A percentile compares a stretch with the other conserved stretches of the same genome.
phyloP scores from a whole-genome alignment of 495 filamentous ascomycete genomes.

The Penicillium riverlandense region DNA sequence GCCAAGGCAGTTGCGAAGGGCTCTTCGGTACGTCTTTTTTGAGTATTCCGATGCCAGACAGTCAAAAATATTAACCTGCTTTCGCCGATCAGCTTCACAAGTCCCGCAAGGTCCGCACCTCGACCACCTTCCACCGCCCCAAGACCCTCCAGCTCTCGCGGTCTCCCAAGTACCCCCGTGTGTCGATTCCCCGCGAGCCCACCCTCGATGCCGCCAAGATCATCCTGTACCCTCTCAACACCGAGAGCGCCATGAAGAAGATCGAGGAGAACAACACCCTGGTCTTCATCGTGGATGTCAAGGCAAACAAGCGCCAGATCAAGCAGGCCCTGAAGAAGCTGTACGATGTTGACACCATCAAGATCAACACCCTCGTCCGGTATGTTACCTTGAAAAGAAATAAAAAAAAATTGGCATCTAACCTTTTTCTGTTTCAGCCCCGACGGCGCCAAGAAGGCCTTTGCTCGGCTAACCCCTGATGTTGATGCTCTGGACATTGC shows the following conservation, averaged over 20 bases:
- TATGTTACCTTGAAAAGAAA: constrained; percentile 29
- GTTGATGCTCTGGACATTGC: constrained; percentile 99
- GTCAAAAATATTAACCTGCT: too few relatives aligned
- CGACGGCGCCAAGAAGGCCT: constrained; percentile 98
- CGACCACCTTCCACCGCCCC: constrained; percentile 94
- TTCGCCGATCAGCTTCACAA: constrained; percentile 49
- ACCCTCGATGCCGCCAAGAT: constrained; percentile 91
- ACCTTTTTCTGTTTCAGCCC: constrained; percentile 53
- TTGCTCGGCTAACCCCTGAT: constrained; percentile 86
- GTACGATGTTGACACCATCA: constrained; percentile 95
- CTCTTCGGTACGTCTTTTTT: constrained; percentile 49
- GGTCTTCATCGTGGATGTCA: constrained; percentile 96
- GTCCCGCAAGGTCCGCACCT: constrained; percentile 82
- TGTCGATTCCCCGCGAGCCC: constrained; percentile 81
- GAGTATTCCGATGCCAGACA: not conserved
- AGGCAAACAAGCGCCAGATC: constrained; percentile 99
- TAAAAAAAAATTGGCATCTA: not conserved
- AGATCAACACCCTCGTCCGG: constrained; percentile 99
- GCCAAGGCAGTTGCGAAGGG: constrained; percentile 90
- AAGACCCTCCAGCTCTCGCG: constrained; percentile 91
- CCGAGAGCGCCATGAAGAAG: constrained; percentile 99
- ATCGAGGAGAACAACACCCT: constrained; percentile 99
- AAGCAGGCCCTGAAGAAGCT: constrained; percentile 97
- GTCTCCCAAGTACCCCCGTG: constrained; percentile 92
- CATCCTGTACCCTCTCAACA: constrained; percentile 84